These are phyloP conservation scores for Neoconidiobolus thromboides DNA, from an alignment of 371 early-diverging fungal species.

Conservation along the genomic window DNA sequence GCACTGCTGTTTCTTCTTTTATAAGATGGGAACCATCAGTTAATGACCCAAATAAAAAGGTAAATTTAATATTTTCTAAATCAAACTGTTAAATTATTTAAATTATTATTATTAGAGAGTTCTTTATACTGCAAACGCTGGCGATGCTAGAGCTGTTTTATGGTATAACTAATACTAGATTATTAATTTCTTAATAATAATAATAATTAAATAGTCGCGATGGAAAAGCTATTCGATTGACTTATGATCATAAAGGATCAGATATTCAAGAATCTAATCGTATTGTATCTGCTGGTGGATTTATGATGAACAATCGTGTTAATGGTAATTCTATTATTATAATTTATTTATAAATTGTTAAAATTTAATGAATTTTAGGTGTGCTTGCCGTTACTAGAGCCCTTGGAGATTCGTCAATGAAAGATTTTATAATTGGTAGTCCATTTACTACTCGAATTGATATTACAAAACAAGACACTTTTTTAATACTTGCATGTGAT, in stretches of 20 bases:
- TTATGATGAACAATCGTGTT: slow-evolving; percentile 92
- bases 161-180: slow-evolving; percentile 21
- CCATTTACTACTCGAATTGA: slow-evolving; percentile 87
- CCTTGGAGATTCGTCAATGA: slow-evolving; percentile 89
- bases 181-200: neutral
- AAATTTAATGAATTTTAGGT: slow-evolving; percentile 19
- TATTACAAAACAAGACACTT: slow-evolving; percentile 43
- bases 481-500: slow-evolving; percentile 91
- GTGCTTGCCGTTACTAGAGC: slow-evolving; percentile 94
- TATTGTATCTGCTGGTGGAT: slow-evolving; percentile 82
- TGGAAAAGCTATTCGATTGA: slow-evolving; percentile 69
- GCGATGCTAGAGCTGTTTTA: slow-evolving; percentile 87
- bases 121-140: slow-evolving; percentile 86
- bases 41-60: slow-evolving; percentile 1
- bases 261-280: slow-evolving; percentile 74
- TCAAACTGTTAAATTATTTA: neutral
- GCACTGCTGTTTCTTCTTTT: slow-evolving; percentile 78
- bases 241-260: slow-evolving; percentile 95
- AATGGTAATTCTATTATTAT: slow-evolving; percentile 41
- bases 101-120: slow-evolving; percentile 33
- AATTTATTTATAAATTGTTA: neutral
- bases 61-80: neutral
- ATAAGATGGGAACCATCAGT: slow-evolving; percentile 27
- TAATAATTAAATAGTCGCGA: slow-evolving; percentile 29
- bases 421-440: slow-evolving; percentile 82